phyloP scores from a whole-genome alignment of 2,329 filamentous ascomycete species.

The Arthrobotrys entomopaga region DNA sequence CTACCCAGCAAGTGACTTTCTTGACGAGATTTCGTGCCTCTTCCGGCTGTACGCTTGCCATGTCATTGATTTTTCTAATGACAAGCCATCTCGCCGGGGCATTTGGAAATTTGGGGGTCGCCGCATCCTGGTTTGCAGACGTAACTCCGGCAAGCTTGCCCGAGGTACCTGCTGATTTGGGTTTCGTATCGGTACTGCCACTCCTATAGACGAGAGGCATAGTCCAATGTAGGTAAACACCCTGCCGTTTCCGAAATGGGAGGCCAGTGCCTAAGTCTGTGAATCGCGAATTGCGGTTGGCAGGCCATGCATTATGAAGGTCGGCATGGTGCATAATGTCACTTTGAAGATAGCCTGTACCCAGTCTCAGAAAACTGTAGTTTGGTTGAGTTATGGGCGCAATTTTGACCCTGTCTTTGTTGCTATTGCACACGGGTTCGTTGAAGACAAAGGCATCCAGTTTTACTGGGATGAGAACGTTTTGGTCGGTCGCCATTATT shows the following conservation, averaged over 20 bases:
- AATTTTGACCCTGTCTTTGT: constrained; percentile 59
- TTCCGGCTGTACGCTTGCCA: not conserved
- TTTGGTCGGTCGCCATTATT: too few relatives aligned
- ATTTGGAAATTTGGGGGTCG: constrained; percentile 24
- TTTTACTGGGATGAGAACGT: constrained; percentile 52
- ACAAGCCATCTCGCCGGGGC: constrained; percentile 63
- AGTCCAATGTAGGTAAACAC: constrained; percentile 65
- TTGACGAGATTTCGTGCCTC: constrained; percentile 20
- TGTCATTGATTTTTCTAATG: constrained; percentile 59
- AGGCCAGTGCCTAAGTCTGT: constrained; percentile 60
- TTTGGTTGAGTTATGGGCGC: constrained; percentile 65
- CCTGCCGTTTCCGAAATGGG: constrained; percentile 60
- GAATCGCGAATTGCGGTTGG: constrained; percentile 61
- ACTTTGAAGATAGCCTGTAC: constrained; percentile 59
- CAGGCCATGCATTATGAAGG: constrained; percentile 61
- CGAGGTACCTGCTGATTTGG: not conserved
- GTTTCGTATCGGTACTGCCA: not conserved
- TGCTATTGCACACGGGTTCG: constrained; percentile 58
- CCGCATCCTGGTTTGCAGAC: not conserved
- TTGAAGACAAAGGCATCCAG: constrained; percentile 60
- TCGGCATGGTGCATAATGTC: constrained; percentile 63
- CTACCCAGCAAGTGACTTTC: constrained; percentile 60
- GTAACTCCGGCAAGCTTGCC: not conserved
- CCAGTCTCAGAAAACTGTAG: constrained; percentile 64
- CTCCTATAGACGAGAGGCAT: constrained; percentile 62